Evolutionary conservation across 768 basidiomycete genomes (phyloP).

Genomic region (Steccherinum ochraceum): DNA sequence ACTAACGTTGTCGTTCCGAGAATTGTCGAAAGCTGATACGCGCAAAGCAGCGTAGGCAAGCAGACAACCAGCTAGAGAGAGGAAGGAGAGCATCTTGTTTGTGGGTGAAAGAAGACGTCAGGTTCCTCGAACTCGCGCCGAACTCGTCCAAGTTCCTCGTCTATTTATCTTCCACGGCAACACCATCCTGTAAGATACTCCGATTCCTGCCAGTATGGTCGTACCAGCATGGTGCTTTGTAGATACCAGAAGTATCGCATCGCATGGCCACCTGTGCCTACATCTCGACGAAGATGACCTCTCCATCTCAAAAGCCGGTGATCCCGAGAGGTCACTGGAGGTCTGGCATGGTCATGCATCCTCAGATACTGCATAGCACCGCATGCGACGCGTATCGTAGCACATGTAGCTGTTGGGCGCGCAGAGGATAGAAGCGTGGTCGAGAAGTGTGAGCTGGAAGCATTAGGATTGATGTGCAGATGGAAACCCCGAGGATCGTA

Average conservation of each 20-base stretch:
- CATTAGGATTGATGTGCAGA: neutral
- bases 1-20: constrained; percentile 33
- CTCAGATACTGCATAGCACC: neutral
- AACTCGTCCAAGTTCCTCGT: neutral
- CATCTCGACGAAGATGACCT: neutral
- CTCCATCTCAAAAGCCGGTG: neutral
- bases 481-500: neutral
- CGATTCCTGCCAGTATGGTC: too few relatives aligned
- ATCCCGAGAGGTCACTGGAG: neutral
- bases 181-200: neutral
- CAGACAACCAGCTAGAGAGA: constrained; percentile 3
- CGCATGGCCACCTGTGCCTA: neutral
- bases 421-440: neutral
- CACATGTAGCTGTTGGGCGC: neutral
- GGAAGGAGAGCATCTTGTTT: neutral
- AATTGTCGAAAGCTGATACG: constrained; percentile 26
- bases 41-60: neutral
- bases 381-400: neutral
- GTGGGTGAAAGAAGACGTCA: neutral
- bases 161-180: neutral
- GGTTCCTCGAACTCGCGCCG: neutral
- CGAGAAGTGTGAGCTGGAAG: neutral
- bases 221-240: too few relatives aligned
- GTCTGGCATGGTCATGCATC: neutral
- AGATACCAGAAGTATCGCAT: too few relatives aligned